A percentile compares a stretch with the other conserved stretches of the same genome.
Evolutionary conservation across 202 grass and related monocot species (phyloP).

Genomic region (Schoenoplectus tabernaemontani): DNA sequence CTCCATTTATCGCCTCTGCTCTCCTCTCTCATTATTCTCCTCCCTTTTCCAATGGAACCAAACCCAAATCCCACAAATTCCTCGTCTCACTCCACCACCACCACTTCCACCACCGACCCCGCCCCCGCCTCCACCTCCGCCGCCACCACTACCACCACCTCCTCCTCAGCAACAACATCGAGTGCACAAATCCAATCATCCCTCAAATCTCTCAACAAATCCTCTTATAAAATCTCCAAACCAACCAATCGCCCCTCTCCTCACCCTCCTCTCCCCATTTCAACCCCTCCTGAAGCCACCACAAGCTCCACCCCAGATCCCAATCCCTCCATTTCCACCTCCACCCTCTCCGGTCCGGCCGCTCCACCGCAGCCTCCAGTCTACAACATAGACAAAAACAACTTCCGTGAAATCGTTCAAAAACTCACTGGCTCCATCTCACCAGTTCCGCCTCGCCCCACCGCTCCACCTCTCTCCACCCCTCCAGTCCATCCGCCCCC

Average conservation of each 20-base stretch:
- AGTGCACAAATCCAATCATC: constrained; percentile 20
- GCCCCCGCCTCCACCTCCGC: neutral
- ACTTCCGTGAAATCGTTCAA: constrained; percentile 98
- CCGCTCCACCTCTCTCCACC: constrained; percentile 10
- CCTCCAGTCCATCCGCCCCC: constrained; percentile 33
- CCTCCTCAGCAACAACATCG: neutral
- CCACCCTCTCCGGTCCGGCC: neutral
- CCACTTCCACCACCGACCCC: neutral
- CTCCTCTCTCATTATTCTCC: neutral
- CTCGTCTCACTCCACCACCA: constrained; percentile 15
- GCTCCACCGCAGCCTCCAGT: constrained; percentile 77
- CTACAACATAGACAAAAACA: constrained; percentile 98
- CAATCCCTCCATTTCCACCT: constrained; percentile 23
- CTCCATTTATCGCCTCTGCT: constrained; percentile 29
- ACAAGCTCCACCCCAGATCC: constrained; percentile 11
- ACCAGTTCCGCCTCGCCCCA: constrained; percentile 39
- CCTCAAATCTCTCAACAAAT: constrained; percentile 70
- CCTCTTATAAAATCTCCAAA: constrained; percentile 99
- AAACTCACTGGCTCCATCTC: constrained; percentile 94
- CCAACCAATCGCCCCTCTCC: constrained; percentile 24
- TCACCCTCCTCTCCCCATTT: constrained; percentile 12
- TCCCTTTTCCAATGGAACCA: neutral
- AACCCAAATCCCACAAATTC: constrained; percentile 27
- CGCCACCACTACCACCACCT: neutral
- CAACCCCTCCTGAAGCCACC: constrained; percentile 17